Conservation (phyloP, 2,329 filamentous ascomycete genomes). For the Monilinia polystroma region DNA sequence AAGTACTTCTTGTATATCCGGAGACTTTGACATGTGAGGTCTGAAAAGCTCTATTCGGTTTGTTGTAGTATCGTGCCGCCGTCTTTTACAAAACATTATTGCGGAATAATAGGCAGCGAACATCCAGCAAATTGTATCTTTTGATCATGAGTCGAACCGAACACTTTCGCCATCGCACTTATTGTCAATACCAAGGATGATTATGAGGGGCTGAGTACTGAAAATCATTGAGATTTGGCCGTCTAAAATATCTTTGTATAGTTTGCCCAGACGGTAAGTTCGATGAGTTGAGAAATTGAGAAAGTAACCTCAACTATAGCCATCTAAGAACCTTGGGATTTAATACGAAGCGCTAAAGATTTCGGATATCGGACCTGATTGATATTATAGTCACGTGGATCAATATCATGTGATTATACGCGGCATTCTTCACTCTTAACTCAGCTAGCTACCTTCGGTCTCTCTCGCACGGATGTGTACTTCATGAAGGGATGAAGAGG, state of each 20-base stretch:
- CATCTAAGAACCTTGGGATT: not conserved
- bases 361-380: no score
- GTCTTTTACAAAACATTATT: not conserved
- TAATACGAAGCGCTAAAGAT: not conserved
- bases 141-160: not conserved
- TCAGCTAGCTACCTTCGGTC: no score
- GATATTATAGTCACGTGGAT: no score
- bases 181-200: slow-evolving; percentile 13
- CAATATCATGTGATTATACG: no score
- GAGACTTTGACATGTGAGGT: not conserved
- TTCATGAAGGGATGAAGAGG: no score
- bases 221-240: not conserved
- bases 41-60: not conserved
- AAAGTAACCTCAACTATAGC: no score
- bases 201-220: not conserved
- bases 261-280: not conserved
- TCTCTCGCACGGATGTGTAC: no score
- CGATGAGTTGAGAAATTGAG: not conserved
- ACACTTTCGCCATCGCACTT: not conserved
- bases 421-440: no score
- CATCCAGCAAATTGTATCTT: accelerated
- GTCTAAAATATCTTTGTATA: not conserved
- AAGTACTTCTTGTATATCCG: not conserved
- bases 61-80: slow-evolving; percentile 2
- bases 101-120: not conserved